Base-by-base conservation (phyloP, 768 basidiomycete genomes). In the Strobilomyces echinocephalus region DNA sequence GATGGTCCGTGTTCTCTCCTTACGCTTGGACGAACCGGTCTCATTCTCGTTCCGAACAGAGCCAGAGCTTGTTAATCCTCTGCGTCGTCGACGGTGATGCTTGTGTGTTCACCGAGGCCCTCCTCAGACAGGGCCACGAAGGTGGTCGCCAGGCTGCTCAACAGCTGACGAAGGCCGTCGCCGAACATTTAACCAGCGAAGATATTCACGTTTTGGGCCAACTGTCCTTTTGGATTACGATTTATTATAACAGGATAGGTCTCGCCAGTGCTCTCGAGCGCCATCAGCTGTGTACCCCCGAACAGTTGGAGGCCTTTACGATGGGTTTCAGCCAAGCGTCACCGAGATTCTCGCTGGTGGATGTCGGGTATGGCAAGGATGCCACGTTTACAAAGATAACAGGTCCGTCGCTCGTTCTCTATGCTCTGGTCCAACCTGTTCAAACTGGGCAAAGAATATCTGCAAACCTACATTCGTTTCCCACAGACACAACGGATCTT, bases 21-120 rank as follows among this genome's bases (percentile, higher is more conserved):
- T 20, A 9, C 39, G 34, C 15, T 1, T 31, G 8, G 24, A 36
- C 15, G 6, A 18, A 10, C 40, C 33, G 5, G 40, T 51, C 44
- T 62, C 52, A 58, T 39, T 28, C 4, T 55, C 31, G 4, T 24
- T 39, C 40, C 45, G 48, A 52, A 52, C 68, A 87, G 83, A 79
- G 75, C 59, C 81, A 83, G 69, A 77, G 79, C 58, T 79, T 85
- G 40, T 78, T 89, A 60, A 83, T 90, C 54, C 76, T 88, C 59
- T 87, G 87, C 63, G 79, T 86, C 58, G 76, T 91, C 61, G 85
- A 90, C 60, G 88, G 85, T 36, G 82, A 88, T 65, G 79, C 80
- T 45, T 81, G 81, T 57, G 71, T 88, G 59, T 90, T 91, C 72
- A 74, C 74, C 51, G 76, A 74, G 45, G 72, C 80, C 18, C 75